These are phyloP conservation scores for Kurtzmaniella natalensis DNA, from an alignment of 1,139 yeast species.

Conservation along the genomic window DNA sequence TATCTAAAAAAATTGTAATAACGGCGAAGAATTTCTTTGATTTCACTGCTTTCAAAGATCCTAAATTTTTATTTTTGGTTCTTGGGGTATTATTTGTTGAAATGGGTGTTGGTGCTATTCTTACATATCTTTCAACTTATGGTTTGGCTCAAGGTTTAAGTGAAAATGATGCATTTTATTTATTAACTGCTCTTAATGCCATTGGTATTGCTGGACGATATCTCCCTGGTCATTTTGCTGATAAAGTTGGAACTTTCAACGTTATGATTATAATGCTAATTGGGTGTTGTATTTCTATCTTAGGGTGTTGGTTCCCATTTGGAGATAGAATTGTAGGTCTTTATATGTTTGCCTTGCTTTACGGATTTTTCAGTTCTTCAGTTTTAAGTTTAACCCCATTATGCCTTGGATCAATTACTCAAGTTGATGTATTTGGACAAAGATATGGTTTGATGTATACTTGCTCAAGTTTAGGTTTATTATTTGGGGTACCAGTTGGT, in stretches of 20 bases:
- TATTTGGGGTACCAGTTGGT: conserved; percentile 47
- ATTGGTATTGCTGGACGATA: conserved; percentile 57
- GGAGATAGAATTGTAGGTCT: conserved; percentile 38
- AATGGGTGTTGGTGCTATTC: conserved; percentile 46
- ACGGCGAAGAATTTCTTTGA: no score
- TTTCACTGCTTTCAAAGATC: conserved; percentile 20
- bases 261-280: conserved; percentile 41
- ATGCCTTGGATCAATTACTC: conserved; percentile 46
- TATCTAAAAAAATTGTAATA: no score
- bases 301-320: conserved; percentile 52
- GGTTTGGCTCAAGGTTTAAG: conserved; percentile 50
- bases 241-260: conserved; percentile 53
- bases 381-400: conserved; percentile 46
- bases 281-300: conserved; percentile 34
- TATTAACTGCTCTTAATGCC: conserved; percentile 55
- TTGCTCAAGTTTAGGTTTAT: conserved; percentile 37
- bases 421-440: conserved; percentile 45
- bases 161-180: conserved; percentile 45
- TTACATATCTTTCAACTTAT: conserved; percentile 55
- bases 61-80: conserved; percentile 24
- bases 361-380: conserved; percentile 52
- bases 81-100: conserved; percentile 47
- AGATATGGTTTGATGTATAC: conserved; percentile 43
- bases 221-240: conserved; percentile 55
- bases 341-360: conserved; percentile 43